Evolutionary conservation across 2,329 filamentous ascomycete genomes (phyloP).

Genomic region (Aspergillus aculeatus): DNA sequence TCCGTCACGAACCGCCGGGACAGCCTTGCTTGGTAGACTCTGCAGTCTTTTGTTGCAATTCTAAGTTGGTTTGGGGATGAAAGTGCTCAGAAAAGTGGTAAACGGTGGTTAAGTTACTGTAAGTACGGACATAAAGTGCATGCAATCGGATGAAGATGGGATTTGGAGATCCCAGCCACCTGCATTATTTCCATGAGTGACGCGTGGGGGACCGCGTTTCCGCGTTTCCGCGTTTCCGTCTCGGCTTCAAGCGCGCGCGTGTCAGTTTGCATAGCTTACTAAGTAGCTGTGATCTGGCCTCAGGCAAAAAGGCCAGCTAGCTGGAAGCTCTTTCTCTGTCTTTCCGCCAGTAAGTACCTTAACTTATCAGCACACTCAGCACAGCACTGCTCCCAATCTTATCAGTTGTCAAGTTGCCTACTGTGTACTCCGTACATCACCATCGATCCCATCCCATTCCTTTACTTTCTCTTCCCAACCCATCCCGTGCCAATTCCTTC

Average conservation of each 20-base stretch:
- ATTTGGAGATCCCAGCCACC: slow-evolving; percentile 16
- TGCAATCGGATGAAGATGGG: background rate
- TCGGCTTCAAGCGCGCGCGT: slow-evolving; percentile 13
- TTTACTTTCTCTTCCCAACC: background rate
- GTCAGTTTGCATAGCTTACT: background rate
- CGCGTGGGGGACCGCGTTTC: slow-evolving; percentile 22
- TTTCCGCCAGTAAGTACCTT: too few species aligned
- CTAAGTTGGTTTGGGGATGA: too few species aligned
- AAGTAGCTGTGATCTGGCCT: background rate
- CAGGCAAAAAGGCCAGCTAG: slow-evolving; percentile 26
- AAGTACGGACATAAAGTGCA: background rate
- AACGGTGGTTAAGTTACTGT: too few species aligned
- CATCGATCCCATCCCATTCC: background rate
- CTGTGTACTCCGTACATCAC: background rate
- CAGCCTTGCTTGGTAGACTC: background rate
- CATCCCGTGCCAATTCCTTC: background rate
- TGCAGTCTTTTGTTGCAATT: too few species aligned
- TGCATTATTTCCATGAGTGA: slow-evolving; percentile 19
- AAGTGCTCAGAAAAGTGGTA: background rate
- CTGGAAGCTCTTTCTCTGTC: too few species aligned
- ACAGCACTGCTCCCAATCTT: too few species aligned
- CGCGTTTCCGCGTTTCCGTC: too few species aligned
- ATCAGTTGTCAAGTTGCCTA: background rate
- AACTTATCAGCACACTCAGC: too few species aligned
- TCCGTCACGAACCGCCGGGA: background rate